A percentile compares a stretch with the other conserved stretches of the same genome.
These are phyloP conservation scores for Phymatotrichopsis omnivora DNA, from an alignment of 2,329 filamentous ascomycete genomes.

Conservation along the genomic window DNA sequence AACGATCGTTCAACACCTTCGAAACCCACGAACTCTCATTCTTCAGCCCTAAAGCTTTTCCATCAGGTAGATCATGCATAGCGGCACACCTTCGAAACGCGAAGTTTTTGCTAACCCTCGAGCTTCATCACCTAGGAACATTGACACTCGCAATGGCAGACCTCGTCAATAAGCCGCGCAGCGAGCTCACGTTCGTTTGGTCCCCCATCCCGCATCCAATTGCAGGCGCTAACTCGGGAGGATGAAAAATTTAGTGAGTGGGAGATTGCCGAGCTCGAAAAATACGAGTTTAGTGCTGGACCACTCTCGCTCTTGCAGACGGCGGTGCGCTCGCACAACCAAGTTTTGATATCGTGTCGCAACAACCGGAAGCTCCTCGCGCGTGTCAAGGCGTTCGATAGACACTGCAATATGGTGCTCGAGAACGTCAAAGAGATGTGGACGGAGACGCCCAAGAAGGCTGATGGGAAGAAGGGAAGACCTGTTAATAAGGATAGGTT, in stretches of 20 bases:
- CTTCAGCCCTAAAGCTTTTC: too few species aligned
- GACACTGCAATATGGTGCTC: slow-evolving; percentile 98
- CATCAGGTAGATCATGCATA: too few species aligned
- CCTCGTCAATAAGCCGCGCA: slow-evolving; percentile 76
- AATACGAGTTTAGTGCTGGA: slow-evolving; percentile 68
- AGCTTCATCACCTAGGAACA: too few species aligned
- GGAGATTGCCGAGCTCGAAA: slow-evolving; percentile 64
- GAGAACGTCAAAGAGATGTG: slow-evolving; percentile 99
- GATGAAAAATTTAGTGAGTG: slow-evolving; percentile 63
- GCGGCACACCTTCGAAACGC: too few species aligned
- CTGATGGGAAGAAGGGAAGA: slow-evolving; percentile 76
- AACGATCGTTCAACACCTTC: too few species aligned
- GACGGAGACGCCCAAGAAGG: slow-evolving; percentile 80
- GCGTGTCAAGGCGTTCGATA: slow-evolving; percentile 94
- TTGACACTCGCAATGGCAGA: slow-evolving; percentile 48
- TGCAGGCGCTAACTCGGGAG: slow-evolving; percentile 6
- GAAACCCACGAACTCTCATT: too few species aligned
- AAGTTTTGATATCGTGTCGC: slow-evolving; percentile 93
- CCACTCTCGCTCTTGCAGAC: slow-evolving; percentile 93
- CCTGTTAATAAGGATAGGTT: slow-evolving; percentile 96
- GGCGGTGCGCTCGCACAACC: slow-evolving; percentile 84
- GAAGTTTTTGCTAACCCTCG: too few species aligned
- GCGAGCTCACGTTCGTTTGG: slow-evolving; percentile 72
- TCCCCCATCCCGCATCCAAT: slow-evolving; percentile 13
- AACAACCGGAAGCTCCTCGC: slow-evolving; percentile 98